Base-by-base conservation (phyloP, 169 alveolate species). In the Eimeria maxima region DNA sequence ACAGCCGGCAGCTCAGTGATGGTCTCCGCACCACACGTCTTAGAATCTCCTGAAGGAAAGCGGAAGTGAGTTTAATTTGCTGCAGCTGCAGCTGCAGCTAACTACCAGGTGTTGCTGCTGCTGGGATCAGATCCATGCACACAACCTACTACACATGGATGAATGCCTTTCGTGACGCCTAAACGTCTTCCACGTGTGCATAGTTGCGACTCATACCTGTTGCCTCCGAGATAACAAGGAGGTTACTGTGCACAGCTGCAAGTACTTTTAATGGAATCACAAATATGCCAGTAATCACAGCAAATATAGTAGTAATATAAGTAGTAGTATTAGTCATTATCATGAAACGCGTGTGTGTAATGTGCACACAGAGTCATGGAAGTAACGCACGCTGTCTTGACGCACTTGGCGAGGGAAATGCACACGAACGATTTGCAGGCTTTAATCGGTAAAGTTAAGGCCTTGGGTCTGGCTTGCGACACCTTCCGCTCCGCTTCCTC, bases 381-480 rank as follows among this genome's bases (percentile, higher is more conserved):
- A 44, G 71, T 81, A 24, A 81, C 90, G 24, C 90, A 81, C 55
- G 71, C 71, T 0, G 90, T 81, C 1, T n/a, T 81, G 47, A 18
- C 90, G 29, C 90, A 81, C 55, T 69, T 53, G 90, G 90, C 90
- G 47, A 45, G 24, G 71, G 63, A 50, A 24, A 22, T 27, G 71
- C 90, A 81, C n/a, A 81, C 90, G 63, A 81, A 53, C 73, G 71
- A 81, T 73, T 38, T 81, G 71, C n/a, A 81, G 69, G 47, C 13
- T 0, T 27, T 81, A 47, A 27, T 81, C 73, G 90, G 55, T 4
- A 81, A 81, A 24, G 29, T 81, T 13, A 81, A 47, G 27, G 44
- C 45, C 71, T 8, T 81, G 73, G 90, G 90, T 47, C 53, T 81
- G 47, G 90, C 90, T 47, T 81, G 90, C 55, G 90, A 81, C 71